Base-by-base conservation (phyloP, 495 filamentous ascomycete species). In the Baudoinia panamericana region DNA sequence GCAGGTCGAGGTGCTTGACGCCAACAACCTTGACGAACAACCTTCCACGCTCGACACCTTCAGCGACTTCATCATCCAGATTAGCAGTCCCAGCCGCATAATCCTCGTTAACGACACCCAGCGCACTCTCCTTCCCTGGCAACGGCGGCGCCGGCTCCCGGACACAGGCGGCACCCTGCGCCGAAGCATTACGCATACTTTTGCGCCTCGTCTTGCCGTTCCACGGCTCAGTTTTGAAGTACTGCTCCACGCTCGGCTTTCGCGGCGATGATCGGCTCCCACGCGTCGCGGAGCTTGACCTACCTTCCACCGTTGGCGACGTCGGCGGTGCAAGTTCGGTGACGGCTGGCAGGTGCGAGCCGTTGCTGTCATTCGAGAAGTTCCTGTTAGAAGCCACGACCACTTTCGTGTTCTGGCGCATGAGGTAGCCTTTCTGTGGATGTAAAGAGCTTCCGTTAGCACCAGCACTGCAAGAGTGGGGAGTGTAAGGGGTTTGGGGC, bases 371-470 rank as follows among this genome's bases (percentile, higher is more conserved):
- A 46, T 56, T 51, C 26, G 58, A 62, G 37, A 64, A 60, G 30
- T 63, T 48, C 1, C 62, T 49, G 56, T 77, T 93, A 43, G 71
- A 77, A 0, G 92, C 90, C 42, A 94, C 81, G 38, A 97, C 83
- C 30, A 97, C 73, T 56, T 94, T 95, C 13, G 90, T 96, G 59
- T 96, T 97, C 48, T 97, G 90, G 50, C 90, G 76, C 90, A 95
- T 96, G 22, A 97, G 71, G 53, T 97, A 97, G 16, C 90, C 90
- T 66, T 90, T 84, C 90, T 97, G 79, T 76, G 66, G 63, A 12
- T 52, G 62, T 30, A 58, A 46, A 41, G 25, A 34, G 18, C 6
- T 23, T 3, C 20, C 43, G 51, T 35, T 23, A 50, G 42, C 27
- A 36, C 44, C 36, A 39, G 39, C 40, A n/a, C 7, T 37, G 34